Evolutionary conservation across 306 rosid genomes (phyloP).

Genomic region (Arachis stenosperma): DNA sequence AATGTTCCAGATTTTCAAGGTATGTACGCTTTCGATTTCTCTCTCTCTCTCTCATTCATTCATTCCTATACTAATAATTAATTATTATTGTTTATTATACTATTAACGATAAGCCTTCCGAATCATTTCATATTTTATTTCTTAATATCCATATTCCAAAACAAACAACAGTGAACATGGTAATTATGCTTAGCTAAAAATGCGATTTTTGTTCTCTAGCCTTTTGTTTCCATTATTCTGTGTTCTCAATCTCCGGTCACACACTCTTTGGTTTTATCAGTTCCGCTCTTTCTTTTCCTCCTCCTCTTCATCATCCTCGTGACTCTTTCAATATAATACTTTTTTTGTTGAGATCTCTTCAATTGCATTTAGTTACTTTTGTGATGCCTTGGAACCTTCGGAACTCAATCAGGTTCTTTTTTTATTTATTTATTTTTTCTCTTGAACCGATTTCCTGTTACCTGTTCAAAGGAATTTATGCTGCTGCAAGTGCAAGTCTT

Average conservation of each 20-base stretch:
- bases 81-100: background rate
- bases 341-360: conserved; percentile 27
- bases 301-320: background rate
- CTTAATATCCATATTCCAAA: background rate
- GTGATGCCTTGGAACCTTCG: conserved; percentile 37
- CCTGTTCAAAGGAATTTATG: conserved; percentile 41
- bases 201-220: conserved; percentile 35
- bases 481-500: conserved; percentile 40
- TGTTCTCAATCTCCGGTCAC: conserved; percentile 37
- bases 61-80: conserved; percentile 18
- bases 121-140: background rate
- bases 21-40: conserved; percentile 37
- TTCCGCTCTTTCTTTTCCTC: background rate
- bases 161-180: background rate
- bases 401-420: conserved; percentile 28
- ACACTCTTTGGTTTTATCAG: conserved; percentile 46
- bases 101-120: background rate
- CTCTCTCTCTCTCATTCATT: no score
- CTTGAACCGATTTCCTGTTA: conserved; percentile 39
- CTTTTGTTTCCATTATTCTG: conserved; percentile 32
- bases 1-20: conserved; percentile 94
- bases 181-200: background rate
- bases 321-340: conserved; percentile 10
- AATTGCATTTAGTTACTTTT: conserved; percentile 29
- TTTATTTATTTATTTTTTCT: conserved; percentile 13